Conservation (phyloP, 2,329 filamentous ascomycete genomes). For the Phyllachora maydis region DNA sequence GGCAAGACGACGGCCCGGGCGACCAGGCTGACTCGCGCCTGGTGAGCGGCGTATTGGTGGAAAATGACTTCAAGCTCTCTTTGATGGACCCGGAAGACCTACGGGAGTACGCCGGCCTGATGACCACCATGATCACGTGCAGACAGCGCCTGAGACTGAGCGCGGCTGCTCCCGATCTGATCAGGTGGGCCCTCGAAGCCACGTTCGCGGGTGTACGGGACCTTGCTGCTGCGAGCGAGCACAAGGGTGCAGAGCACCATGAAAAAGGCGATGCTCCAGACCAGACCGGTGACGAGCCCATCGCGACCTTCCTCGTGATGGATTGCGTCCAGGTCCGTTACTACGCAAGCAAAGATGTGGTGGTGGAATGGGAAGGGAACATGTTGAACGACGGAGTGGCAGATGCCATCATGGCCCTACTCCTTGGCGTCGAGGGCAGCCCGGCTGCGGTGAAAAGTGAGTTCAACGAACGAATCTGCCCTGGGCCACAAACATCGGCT, state of each 20-base stretch:
- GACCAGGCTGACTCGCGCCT: constrained; percentile 25
- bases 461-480: too few relatives aligned
- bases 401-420: constrained; percentile 86
- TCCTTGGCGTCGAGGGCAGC: constrained; percentile 81
- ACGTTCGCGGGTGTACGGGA: constrained; percentile 79
- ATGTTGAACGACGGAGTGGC: constrained; percentile 95
- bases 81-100: constrained; percentile 94
- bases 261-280: constrained; percentile 12
- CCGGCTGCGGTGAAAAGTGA: constrained; percentile 84
- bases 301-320: constrained; percentile 57
- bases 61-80: constrained; percentile 94
- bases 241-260: constrained; percentile 12
- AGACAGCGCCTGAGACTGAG: constrained; percentile 76
- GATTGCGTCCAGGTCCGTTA: constrained; percentile 74
- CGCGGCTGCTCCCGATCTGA: constrained; percentile 75
- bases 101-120: constrained; percentile 89
- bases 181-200: constrained; percentile 83
- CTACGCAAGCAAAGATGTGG: constrained; percentile 55
- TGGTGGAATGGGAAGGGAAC: constrained; percentile 94
- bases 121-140: constrained; percentile 84
- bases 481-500: too few relatives aligned
- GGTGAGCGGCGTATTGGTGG: constrained; percentile 78
- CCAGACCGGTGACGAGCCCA: constrained; percentile 24
- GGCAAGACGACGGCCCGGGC: constrained; percentile 9
- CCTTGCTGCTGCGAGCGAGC: constrained; percentile 26